Percentiles rank a stretch among this genome's conserved stretches.
Evolutionary conservation across 1,284 basidiomycete species (phyloP).

Genomic region (Papiliotrema terrestris): DNA sequence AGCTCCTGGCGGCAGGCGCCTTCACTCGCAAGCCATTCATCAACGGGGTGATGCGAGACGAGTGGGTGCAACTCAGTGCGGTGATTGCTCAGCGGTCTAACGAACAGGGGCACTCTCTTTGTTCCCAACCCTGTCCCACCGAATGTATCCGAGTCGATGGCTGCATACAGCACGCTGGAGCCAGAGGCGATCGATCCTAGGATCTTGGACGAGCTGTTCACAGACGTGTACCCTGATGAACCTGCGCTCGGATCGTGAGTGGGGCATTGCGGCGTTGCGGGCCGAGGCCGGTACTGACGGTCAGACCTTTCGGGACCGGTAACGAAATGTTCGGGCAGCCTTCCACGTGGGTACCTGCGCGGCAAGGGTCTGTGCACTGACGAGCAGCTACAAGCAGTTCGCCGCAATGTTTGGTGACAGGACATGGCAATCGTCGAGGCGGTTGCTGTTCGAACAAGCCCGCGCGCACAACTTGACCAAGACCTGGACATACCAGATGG

Average conservation of each 20-base stretch:
- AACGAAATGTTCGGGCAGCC: constrained; percentile 35
- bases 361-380: neutral
- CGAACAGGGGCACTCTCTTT: constrained; percentile 29
- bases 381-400: constrained; percentile 22
- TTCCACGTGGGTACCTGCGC: constrained; percentile 1
- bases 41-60: constrained; percentile 42
- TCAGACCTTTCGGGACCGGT: constrained; percentile 36
- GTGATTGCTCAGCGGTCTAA: too few species aligned
- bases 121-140: constrained; percentile 18
- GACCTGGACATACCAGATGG: constrained; percentile 39
- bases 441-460: constrained; percentile 29
- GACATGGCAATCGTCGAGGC: constrained; percentile 28
- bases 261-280: too few species aligned
- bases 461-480: constrained; percentile 19
- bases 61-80: too few species aligned
- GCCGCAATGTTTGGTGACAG: constrained; percentile 35
- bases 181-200: constrained; percentile 11
- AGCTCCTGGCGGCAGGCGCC: constrained; percentile 30
- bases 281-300: too few species aligned
- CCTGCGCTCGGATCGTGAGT: constrained; percentile 24
- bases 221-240: constrained; percentile 27
- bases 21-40: constrained; percentile 46
- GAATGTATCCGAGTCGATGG: constrained; percentile 6
- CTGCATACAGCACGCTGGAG: constrained; percentile 18
- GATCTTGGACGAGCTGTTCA: constrained; percentile 16